Base-by-base conservation (phyloP, 2,329 filamentous ascomycete species). In the Diaporthe eres region DNA sequence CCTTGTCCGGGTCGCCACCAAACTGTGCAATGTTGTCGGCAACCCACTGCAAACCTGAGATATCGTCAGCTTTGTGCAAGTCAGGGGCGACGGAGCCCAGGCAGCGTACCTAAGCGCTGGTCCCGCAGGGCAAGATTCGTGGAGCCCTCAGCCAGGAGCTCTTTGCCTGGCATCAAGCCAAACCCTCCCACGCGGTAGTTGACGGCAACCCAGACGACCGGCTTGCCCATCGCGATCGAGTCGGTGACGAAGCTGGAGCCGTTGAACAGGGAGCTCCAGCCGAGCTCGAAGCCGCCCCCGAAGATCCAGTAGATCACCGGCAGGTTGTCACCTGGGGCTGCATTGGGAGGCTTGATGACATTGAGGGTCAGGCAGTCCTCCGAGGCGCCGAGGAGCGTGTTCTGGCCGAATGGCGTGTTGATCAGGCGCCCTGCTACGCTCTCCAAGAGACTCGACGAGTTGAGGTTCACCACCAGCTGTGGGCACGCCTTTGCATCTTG, bases 111-210 rank as follows among this genome's bases (percentile, higher is more conserved):
- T 12, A 91, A 82, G 25, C 90, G 84, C 79, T 93, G 91, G 78
- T 94, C 92, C 0, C 90, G 83, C 3, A 92, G 84, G 3, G 91
- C 92, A 2, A 92, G 80, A 77, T 93, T 94, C 1, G 88, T 81
- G 3, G 88, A 85, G 0, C 90, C 90, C 76, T 91, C 90, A 4
- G 84, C 84, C 4, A 88, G 82, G 37, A 92, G 84, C 78, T 92
- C 89, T 65, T 86, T 86, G 0, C 90, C 90, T 0, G 88, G 85
- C 78, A 93, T 77, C 81, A 92, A 93, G 0, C 91, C 92, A 78
- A 92, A 93, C 0, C 88, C 90, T 19, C 87, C 88, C 1, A 92
- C 83, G 1, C 91, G 89, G 82, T 94, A 93, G 81, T 93, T 93
- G 77, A 93, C 88, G 0, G 89, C 87, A 0, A 94, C 92, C 70